Base-by-base conservation (phyloP, 805 yeast genomes). In the Cyberlindnera misumaiensis region DNA sequence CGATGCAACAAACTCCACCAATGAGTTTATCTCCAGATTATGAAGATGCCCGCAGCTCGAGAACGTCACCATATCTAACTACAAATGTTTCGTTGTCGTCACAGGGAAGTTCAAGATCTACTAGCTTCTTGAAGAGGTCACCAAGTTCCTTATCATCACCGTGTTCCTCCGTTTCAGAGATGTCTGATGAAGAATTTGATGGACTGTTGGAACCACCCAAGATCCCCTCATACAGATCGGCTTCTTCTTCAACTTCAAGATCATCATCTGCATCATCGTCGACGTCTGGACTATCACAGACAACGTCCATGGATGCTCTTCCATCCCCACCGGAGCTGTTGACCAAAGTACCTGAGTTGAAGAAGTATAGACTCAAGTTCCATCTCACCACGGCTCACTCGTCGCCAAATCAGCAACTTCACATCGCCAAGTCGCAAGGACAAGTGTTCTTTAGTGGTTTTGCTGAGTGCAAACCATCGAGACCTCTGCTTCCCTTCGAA, bases 251-350 rank as follows among this genome's bases (percentile, higher is more conserved):
- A 9, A 12, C 28, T 10, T 17, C 37, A 29, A 8, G 40, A 3
- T 40, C 49, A 12, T 47, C 55, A 7, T 36, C 49, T 8, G 42
- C 36, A 2, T 37, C 48, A 18, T 14, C 34, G 5, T 24, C 33
- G 6, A 30, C 25, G 14, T 30, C 34, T 7, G 16, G 32, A 24
- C 13, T 40, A 3, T 32, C 36, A 15, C 43, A 39, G 5, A 4
- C 36, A 15, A 32, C 43, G 9, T 39, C 51, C 8, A 52, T 52
- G 55, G 58, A 55, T 12, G 41, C 57, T 4, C 39, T 59, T 2
- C 62, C 62, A 5, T 28, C 52, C 4, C 75, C 76, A 6, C 75
- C 75, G 3, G 77, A 72, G 43, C 51, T 76, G 28, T 55, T 60
- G 32, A 57, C 53, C 32, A 49, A 64, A 6, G 65, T 72, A 0